Conservation (phyloP, 78 protist species). For the Dictyostelium brefeldianum region DNA sequence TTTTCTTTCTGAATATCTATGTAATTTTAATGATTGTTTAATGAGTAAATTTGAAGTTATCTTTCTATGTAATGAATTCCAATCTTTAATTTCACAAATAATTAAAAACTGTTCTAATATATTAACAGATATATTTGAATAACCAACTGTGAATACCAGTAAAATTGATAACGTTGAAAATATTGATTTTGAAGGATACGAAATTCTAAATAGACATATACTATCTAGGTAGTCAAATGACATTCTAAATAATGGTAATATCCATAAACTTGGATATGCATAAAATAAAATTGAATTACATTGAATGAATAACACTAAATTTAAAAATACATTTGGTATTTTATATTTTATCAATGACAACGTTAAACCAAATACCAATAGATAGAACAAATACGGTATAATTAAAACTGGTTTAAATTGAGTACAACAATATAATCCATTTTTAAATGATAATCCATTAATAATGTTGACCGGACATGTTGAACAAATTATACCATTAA, state of each 20-base stretch:
- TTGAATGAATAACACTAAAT: background rate
- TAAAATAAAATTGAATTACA: background rate
- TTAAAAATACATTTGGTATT: background rate
- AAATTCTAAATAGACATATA: background rate
- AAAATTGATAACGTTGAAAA: background rate
- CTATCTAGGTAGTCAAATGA: background rate
- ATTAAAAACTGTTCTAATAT: no score
- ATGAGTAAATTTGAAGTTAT: no score
- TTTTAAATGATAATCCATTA: no score
- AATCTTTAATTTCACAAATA: no score
- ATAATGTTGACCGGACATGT: no score
- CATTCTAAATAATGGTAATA: slow-evolving; percentile 9
- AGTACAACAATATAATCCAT: background rate
- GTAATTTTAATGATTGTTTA: no score
- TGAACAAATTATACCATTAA: background rate
- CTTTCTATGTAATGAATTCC: no score
- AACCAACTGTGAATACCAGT: background rate
- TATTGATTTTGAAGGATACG: background rate
- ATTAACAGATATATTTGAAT: background rate
- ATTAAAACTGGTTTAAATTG: background rate
- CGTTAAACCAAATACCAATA: background rate
- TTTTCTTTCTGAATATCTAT: no score
- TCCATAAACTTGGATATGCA: background rate
- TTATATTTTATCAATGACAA: background rate
- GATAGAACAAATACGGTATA: background rate